Conservation (phyloP, 164 flowering plant genomes). For the Warburgia ugandensis region DNA sequence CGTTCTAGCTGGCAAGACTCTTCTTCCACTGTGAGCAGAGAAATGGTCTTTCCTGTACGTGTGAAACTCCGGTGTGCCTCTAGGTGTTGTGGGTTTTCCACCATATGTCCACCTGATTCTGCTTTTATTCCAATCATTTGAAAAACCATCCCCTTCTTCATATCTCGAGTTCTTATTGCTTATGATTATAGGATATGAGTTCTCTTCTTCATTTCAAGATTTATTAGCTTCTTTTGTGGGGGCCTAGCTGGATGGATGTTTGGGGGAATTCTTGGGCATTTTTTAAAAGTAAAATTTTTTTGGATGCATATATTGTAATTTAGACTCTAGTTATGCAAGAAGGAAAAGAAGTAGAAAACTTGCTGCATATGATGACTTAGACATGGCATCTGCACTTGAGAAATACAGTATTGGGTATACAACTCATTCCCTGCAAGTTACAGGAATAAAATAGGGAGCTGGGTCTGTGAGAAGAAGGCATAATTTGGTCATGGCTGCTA, state of each 20-base stretch:
- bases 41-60: too few species aligned
- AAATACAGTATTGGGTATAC: neutral
- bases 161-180: neutral
- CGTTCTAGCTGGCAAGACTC: too few species aligned
- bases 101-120: neutral
- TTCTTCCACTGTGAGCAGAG: too few species aligned
- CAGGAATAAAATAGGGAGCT: neutral
- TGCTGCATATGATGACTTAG: neutral
- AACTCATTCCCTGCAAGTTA: neutral
- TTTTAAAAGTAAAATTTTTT: constrained; percentile 3
- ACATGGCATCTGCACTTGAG: constrained; percentile 4
- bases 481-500: constrained; percentile 11
- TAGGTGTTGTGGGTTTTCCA: too few species aligned
- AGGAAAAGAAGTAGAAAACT: constrained; percentile 8
- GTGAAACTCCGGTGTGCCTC: too few species aligned
- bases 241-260: neutral
- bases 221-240: neutral
- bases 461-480: constrained; percentile 8
- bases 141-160: neutral
- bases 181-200: neutral
- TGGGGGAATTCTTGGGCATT: neutral
- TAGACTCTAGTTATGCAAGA: constrained; percentile 6
- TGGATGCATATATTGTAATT: neutral
- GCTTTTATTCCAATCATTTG: neutral
- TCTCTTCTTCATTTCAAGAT: neutral